phyloP scores from a whole-genome alignment of 768 basidiomycete genomes.

The Tulasnella sp. region DNA sequence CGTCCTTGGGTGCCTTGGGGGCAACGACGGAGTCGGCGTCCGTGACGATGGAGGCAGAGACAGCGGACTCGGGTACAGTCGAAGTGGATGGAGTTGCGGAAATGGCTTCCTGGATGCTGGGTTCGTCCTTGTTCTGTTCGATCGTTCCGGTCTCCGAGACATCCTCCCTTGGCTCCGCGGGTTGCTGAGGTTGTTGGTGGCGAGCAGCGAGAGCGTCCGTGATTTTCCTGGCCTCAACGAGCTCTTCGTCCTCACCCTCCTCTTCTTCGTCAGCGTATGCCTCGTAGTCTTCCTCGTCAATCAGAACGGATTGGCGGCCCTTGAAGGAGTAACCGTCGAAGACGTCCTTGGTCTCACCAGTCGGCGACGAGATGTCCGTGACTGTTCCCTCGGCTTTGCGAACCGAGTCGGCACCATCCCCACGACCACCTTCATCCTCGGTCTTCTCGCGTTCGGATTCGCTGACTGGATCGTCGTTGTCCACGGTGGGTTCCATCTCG shows the following conservation, averaged over 20 bases:
- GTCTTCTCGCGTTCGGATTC: constrained; percentile 34
- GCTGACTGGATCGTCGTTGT: constrained; percentile 43
- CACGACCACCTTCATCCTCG: constrained; percentile 31
- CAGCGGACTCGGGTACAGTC: constrained; percentile 18
- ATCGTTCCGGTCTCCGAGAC: constrained; percentile 17
- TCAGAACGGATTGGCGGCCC: constrained; percentile 72
- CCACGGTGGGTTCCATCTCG: constrained; percentile 89
- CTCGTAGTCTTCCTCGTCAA: constrained; percentile 68
- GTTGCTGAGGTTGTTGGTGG: constrained; percentile 9
- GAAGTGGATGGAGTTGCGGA: constrained; percentile 26
- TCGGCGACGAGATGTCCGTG: constrained; percentile 9
- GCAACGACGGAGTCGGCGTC: constrained; percentile 33
- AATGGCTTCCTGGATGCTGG: constrained; percentile 18
- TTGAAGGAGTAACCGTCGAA: constrained; percentile 96
- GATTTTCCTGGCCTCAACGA: constrained; percentile 29
- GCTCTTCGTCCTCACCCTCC: constrained; percentile 43
- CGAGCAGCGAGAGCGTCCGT: constrained; percentile 20
- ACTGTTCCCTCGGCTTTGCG: constrained; percentile 18
- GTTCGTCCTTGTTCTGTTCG: constrained; percentile 1
- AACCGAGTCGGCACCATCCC: constrained; percentile 59
- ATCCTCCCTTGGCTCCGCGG: constrained; percentile 17
- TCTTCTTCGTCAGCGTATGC: constrained; percentile 47
- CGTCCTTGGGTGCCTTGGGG: constrained; percentile 40
- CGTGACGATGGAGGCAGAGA: constrained; percentile 23
- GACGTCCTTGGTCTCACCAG: constrained; percentile 52